These are phyloP conservation scores for Vanderwaltozyma polyspora DNA, from an alignment of 805 yeast species.

Conservation along the genomic window DNA sequence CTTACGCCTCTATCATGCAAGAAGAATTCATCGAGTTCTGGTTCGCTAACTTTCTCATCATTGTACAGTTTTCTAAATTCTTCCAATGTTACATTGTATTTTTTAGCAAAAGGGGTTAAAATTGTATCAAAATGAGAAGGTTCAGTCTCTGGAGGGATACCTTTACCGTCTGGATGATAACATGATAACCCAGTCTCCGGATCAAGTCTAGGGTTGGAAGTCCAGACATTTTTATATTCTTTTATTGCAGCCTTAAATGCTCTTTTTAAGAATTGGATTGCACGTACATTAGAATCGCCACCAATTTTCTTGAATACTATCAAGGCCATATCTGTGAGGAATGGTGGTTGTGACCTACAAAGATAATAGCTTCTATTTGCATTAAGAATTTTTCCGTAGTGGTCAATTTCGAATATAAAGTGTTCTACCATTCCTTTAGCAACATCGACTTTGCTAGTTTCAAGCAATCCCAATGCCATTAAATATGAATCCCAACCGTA, in stretches of 20 bases:
- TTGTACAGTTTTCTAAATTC: conserved; percentile 66
- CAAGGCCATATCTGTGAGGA: conserved; percentile 83
- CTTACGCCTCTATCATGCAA: conserved; percentile 89
- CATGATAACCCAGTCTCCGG: conserved; percentile 67
- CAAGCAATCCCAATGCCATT: conserved; percentile 72
- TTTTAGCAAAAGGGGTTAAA: conserved; percentile 55
- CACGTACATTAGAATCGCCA: conserved; percentile 35
- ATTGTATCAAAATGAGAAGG: conserved; percentile 72
- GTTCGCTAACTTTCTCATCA: conserved; percentile 52
- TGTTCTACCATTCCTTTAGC: conserved; percentile 88
- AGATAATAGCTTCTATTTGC: conserved; percentile 89
- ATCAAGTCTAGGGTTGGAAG: conserved; percentile 61
- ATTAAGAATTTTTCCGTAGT: conserved; percentile 86
- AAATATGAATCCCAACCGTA: conserved; percentile 98
- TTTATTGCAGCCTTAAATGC: conserved; percentile 71
- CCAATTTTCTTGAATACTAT: conserved; percentile 52
- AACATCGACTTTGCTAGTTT: conserved; percentile 52
- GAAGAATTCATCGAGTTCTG: conserved; percentile 78
- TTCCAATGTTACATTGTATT: conserved; percentile 44
- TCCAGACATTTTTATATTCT: conserved; percentile 81
- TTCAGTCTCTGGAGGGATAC: conserved; percentile 97
- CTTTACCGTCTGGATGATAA: conserved; percentile 80
- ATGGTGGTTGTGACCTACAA: conserved; percentile 93
- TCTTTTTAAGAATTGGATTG: conserved; percentile 50
- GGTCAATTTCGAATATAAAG: conserved; percentile 77